Base-by-base conservation (phyloP, 352 stramenopile genomes). In the Phytophthora capsici region DNA sequence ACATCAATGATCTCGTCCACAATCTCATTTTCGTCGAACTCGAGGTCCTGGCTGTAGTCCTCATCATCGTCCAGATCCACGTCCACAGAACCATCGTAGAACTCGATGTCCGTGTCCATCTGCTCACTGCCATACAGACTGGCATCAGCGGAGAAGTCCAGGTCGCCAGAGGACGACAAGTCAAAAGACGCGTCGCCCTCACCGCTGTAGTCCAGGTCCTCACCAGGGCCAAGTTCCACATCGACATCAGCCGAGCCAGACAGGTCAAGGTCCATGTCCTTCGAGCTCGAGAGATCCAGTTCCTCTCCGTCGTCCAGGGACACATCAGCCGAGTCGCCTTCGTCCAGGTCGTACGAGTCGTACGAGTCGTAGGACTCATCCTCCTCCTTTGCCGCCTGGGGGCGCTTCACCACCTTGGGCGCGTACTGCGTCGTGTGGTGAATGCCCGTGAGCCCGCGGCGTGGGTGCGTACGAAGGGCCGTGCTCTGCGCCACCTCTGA, bases 1-100 rank as follows among this genome's bases (percentile, higher is more conserved):
- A 86, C 57, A n/a, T 88, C 79, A 30, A 88, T 84, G 41, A 67
- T 40, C 60, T 86, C 69, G 22, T 84, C 72, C 16, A 84, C 51
- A 7, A 68, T 43, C 45, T 84, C 68, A 48, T 79, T 50, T 3
- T 71, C 53, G 6, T 69, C 55, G 16, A 84, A 70, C 23, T 86
- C 77, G n/a, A 88, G 57, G 20, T 79, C 77, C 72, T 82, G 69
- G 38, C 54, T 73, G 55, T 75, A 85, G 49, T 84, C 76, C 57
- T 88, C 75, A 25, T 71, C 72, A 55, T 84, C 70, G 19, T 71
- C 62, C 20, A 84, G 66, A 14, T 83, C 75, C 36, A 86, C 17
- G 45, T 80, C 70, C 37, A 82, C 66, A 3, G 46, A 63, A 37
- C 75, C 78, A 22, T 79, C 61, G 7, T 44, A 41, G 22, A 84